A percentile compares a stretch with the other conserved stretches of the same genome.
phyloP scores from a whole-genome alignment of 345 rosid species.

The Brassica incana region DNA sequence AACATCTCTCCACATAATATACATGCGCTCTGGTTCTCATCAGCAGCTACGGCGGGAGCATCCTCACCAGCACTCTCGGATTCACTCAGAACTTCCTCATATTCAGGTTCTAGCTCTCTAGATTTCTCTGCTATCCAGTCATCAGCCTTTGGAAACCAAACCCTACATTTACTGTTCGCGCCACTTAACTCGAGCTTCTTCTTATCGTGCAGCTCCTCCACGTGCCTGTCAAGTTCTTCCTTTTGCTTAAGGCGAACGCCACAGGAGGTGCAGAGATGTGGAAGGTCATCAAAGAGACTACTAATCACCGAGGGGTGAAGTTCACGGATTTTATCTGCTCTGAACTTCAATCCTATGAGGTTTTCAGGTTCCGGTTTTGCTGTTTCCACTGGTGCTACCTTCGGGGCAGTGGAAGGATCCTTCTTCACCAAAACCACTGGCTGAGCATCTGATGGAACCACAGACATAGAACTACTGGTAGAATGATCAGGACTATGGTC shows the following conservation, averaged over 20 bases:
- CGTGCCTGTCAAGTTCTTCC: constrained; percentile 69
- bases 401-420: constrained; percentile 40
- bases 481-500: constrained; percentile 45
- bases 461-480: constrained; percentile 40
- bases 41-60: constrained; percentile 64
- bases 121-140: constrained; percentile 66
- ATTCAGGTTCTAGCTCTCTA: constrained; percentile 45
- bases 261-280: constrained; percentile 73
- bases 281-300: constrained; percentile 63
- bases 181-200: constrained; percentile 46
- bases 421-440: constrained; percentile 42
- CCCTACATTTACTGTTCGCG: constrained; percentile 44
- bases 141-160: constrained; percentile 66
- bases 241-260: constrained; percentile 69
- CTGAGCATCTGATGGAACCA: constrained; percentile 42
- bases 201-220: constrained; percentile 66
- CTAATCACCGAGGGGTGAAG: constrained; percentile 70
- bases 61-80: constrained; percentile 38
- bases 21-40: constrained; percentile 84
- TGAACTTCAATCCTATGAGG: constrained; percentile 75
- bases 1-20: constrained; percentile 85
- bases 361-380: constrained; percentile 36
- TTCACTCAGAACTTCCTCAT: constrained; percentile 38
- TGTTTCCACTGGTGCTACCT: constrained; percentile 35
- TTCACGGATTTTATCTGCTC: constrained; percentile 71